Evolutionary conservation across 169 alveolate species (phyloP).

Genomic region (Plasmodium adleri): DNA sequence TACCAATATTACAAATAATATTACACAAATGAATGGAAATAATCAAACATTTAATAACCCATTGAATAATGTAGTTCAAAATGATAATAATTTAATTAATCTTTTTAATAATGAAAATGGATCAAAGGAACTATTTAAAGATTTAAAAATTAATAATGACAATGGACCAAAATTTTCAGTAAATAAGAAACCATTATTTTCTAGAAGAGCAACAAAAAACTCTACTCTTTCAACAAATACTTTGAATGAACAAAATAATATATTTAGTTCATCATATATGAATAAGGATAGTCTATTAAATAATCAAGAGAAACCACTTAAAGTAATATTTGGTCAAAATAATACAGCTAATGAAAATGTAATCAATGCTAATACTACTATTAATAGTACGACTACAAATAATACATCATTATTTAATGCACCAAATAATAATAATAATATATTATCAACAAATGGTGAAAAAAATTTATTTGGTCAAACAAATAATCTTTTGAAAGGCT

Average conservation of each 20-base stretch:
- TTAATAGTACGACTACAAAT: not conserved
- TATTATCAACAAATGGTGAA: not conserved
- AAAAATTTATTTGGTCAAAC: slow-evolving; percentile 16
- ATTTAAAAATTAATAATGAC: slow-evolving; percentile 38
- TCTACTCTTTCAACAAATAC: slow-evolving; percentile 22
- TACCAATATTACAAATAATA: not conserved
- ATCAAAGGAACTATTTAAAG: slow-evolving; percentile 73
- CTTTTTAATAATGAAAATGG: slow-evolving; percentile 49
- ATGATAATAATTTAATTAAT: slow-evolving; percentile 9
- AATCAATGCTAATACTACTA: not conserved
- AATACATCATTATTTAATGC: not conserved
- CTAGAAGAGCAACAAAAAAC: slow-evolving; percentile 29
- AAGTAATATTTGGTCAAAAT: slow-evolving; percentile 71
- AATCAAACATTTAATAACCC: not conserved
- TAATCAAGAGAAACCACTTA: slow-evolving; percentile 54
- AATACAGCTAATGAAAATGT: not conserved
- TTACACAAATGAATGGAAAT: slow-evolving; percentile 7
- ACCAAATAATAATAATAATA: not conserved
- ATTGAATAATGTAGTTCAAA: not conserved
- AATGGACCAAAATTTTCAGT: slow-evolving; percentile 47
- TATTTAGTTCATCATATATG: slow-evolving; percentile 55
- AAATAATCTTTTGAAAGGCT: not conserved
- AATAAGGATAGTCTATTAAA: slow-evolving; percentile 48
- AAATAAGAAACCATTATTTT: slow-evolving; percentile 66
- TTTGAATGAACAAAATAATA: slow-evolving; percentile 25